Percentiles rank a stretch among this genome's conserved stretches.
These are phyloP conservation scores for Phylloporus arenicola DNA, from an alignment of 768 basidiomycete genomes.

Conservation along the genomic window DNA sequence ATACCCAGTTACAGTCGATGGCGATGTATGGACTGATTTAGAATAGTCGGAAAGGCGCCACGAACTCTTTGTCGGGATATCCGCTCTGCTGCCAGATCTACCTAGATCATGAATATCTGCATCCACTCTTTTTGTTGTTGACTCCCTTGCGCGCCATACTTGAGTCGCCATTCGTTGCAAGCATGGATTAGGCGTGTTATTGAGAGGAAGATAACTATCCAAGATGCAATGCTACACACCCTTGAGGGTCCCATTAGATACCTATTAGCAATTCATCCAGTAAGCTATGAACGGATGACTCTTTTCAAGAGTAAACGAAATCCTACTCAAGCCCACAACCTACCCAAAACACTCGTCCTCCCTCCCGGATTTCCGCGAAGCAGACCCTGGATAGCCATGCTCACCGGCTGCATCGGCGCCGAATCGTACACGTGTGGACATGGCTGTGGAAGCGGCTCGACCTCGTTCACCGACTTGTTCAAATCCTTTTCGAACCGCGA, in stretches of 20 bases:
- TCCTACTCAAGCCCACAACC: slow-evolving; percentile 43
- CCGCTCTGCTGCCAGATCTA: neutral
- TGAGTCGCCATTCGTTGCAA: no score
- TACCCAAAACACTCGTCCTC: slow-evolving; percentile 54
- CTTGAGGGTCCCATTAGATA: neutral
- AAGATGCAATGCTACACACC: neutral
- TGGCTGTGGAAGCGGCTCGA: slow-evolving; percentile 57
- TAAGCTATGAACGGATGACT: neutral
- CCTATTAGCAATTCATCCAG: neutral
- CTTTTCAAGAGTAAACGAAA: neutral
- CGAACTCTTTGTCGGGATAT: neutral
- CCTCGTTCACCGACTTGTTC: slow-evolving; percentile 43
- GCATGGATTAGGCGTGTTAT: neutral
- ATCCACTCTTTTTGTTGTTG: no score
- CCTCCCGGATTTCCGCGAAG: slow-evolving; percentile 42
- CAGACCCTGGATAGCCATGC: slow-evolving; percentile 65
- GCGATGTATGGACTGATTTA: neutral
- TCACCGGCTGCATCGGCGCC: slow-evolving; percentile 68
- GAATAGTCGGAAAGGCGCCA: neutral
- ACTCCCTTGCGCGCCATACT: no score
- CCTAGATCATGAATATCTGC: neutral
- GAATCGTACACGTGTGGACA: slow-evolving; percentile 77
- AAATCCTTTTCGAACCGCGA: slow-evolving; percentile 77
- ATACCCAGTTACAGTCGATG: neutral
- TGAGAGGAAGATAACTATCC: neutral